Conservation (phyloP, 2,329 filamentous ascomycete species). For the Onygena corvina region DNA sequence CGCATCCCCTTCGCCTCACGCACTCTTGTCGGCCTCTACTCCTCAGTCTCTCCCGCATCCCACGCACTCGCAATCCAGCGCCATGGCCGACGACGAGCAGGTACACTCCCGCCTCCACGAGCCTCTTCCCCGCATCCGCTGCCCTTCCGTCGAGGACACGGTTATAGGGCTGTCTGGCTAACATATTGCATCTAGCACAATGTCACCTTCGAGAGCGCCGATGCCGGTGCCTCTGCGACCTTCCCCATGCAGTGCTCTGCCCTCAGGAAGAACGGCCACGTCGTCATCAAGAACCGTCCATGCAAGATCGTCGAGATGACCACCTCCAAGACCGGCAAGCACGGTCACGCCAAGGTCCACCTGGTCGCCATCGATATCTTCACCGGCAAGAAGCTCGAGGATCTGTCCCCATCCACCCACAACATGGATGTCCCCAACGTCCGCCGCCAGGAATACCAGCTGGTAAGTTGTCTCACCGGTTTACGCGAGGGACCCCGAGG, state of each 20-base stretch:
- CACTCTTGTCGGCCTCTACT: constrained; percentile 17
- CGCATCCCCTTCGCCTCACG: constrained; percentile 15
- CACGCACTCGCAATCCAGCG: constrained; percentile 28
- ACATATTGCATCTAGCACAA: constrained; percentile 47
- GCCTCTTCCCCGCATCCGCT: constrained; percentile 19
- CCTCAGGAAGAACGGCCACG: constrained; percentile 97
- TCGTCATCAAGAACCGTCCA: constrained; percentile 95
- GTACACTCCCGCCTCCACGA: constrained; percentile 36
- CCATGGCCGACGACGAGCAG: constrained; percentile 56
- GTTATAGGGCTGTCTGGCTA: background rate
- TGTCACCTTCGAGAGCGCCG: constrained; percentile 78
- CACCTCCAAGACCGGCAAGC: constrained; percentile 99
- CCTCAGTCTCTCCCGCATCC: constrained; percentile 13
- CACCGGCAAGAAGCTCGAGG: constrained; percentile 98
- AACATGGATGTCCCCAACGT: constrained; percentile 86
- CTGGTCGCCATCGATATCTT: constrained; percentile 97
- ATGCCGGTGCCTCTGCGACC: constrained; percentile 89
- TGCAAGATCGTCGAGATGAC: constrained; percentile 99
- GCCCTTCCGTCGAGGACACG: background rate
- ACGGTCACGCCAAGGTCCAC: constrained; percentile 99
- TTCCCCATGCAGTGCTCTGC: constrained; percentile 99
- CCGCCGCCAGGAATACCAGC: constrained; percentile 77
- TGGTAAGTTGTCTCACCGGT: constrained; percentile 51
- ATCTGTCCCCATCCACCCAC: constrained; percentile 93
- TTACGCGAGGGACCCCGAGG: background rate